Percentiles rank a stretch among this genome's conserved stretches.
phyloP scores from a whole-genome alignment of 2,329 filamentous ascomycete genomes.

The Monilinia polystroma region DNA sequence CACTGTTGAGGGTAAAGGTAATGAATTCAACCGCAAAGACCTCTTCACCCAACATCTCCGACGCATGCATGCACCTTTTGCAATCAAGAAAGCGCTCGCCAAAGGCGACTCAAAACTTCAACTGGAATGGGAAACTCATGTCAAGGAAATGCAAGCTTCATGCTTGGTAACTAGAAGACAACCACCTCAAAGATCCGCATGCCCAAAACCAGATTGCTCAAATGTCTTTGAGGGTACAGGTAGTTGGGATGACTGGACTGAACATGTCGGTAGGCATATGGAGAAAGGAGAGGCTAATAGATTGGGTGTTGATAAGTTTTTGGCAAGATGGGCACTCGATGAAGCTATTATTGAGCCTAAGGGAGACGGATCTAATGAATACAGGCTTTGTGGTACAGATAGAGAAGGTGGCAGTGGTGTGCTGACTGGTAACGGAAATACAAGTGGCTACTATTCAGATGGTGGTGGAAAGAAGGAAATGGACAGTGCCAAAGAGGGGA shows the following conservation, averaged over 20 bases:
- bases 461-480: conserved; percentile 26
- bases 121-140: conserved; percentile 62
- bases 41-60: conserved; percentile 92
- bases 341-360: conserved; percentile 62
- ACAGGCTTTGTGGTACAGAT: conserved; percentile 52
- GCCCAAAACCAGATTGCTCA: conserved; percentile 69
- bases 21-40: conserved; percentile 90
- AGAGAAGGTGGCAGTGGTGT: conserved; percentile 31
- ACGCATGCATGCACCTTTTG: conserved; percentile 81
- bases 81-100: conserved; percentile 57
- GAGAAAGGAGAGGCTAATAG: conserved; percentile 65
- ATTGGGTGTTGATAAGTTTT: conserved; percentile 56
- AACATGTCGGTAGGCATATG: conserved; percentile 88
- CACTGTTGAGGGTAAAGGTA: conserved; percentile 55
- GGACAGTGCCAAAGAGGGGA: conserved; percentile 11
- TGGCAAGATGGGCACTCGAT: conserved; percentile 62
- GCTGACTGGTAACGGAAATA: conserved; percentile 27
- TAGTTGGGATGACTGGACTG: conserved; percentile 88
- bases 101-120: conserved; percentile 60
- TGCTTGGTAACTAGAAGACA: conserved; percentile 70
- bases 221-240: conserved; percentile 67
- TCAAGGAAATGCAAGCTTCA: conserved; percentile 68
- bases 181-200: conserved; percentile 70
- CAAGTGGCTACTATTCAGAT: conserved; percentile 40
- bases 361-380: conserved; percentile 51